Evolutionary conservation across 257 asterid species (phyloP).

Genomic region (Pogostemon cablin): DNA sequence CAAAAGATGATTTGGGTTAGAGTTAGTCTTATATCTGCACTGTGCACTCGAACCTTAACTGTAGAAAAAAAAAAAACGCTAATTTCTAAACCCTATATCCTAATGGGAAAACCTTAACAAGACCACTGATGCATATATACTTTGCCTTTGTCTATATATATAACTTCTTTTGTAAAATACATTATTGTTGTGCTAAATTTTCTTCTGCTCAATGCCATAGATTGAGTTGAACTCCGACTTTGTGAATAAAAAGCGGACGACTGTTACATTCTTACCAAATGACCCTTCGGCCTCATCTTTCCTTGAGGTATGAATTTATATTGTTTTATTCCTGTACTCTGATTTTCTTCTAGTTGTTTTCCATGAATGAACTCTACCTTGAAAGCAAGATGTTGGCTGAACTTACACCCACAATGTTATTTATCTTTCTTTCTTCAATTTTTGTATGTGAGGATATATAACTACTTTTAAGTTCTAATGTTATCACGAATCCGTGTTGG

Average conservation of each 20-base stretch:
- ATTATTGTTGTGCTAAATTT: slow-evolving; percentile 31
- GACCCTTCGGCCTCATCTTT: slow-evolving; percentile 69
- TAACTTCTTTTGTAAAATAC: slow-evolving; percentile 4
- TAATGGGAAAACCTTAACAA: no score
- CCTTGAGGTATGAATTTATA: slow-evolving; percentile 69
- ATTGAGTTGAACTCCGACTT: slow-evolving; percentile 77
- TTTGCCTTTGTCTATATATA: no score
- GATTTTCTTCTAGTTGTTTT: slow-evolving; percentile 9
- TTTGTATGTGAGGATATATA: no score
- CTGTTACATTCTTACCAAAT: slow-evolving; percentile 72
- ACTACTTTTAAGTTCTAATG: no score
- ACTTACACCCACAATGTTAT: neutral
- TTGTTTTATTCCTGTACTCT: slow-evolving; percentile 16
- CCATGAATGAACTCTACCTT: neutral
- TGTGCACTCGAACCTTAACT: no score
- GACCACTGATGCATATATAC: no score
- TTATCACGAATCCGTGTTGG: no score
- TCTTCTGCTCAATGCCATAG: slow-evolving; percentile 43
- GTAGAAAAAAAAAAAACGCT: no score
- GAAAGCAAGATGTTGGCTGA: neutral
- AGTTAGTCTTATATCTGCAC: no score
- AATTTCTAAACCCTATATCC: no score
- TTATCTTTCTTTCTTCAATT: neutral
- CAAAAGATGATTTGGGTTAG: neutral
- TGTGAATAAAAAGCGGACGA: slow-evolving; percentile 69